Percentiles rank a stretch among this genome's conserved stretches.
phyloP scores from a whole-genome alignment of 2,329 filamentous ascomycete species.

The Aureobasidium sp. region DNA sequence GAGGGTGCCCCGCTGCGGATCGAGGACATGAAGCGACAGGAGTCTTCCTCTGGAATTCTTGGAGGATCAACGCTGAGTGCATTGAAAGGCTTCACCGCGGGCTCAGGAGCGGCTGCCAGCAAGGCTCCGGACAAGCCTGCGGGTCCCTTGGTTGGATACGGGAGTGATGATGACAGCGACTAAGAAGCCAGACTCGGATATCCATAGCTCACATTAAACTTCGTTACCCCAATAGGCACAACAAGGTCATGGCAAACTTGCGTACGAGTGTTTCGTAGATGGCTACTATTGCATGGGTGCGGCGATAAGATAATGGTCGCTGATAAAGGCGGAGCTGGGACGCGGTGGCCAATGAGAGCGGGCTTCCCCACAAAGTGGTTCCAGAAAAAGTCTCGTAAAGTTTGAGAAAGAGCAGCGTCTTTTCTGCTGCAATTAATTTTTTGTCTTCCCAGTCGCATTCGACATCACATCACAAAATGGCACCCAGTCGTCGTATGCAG shows the following conservation, averaged over 20 bases:
- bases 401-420: neutral
- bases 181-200: conserved; percentile 17
- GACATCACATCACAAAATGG: conserved; percentile 53
- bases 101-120: conserved; percentile 41
- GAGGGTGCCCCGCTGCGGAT: conserved; percentile 33
- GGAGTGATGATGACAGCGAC: conserved; percentile 77
- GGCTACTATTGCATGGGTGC: neutral
- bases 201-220: neutral
- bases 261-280: no score
- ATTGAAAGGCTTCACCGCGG: conserved; percentile 51
- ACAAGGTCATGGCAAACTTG: neutral
- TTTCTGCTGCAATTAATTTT: neutral
- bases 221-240: neutral
- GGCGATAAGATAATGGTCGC: neutral
- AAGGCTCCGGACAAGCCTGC: conserved; percentile 47
- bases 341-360: neutral
- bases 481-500: conserved; percentile 84
- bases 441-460: conserved; percentile 2
- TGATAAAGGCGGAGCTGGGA: neutral
- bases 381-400: neutral
- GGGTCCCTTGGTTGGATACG: conserved; percentile 80
- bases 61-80: conserved; percentile 76
- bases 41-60: conserved; percentile 59
- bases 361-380: neutral
- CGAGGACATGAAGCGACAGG: conserved; percentile 37